These are phyloP conservation scores for Crucihimalaya himalaica DNA, from an alignment of 345 rosid genomes.

Conservation along the genomic window DNA sequence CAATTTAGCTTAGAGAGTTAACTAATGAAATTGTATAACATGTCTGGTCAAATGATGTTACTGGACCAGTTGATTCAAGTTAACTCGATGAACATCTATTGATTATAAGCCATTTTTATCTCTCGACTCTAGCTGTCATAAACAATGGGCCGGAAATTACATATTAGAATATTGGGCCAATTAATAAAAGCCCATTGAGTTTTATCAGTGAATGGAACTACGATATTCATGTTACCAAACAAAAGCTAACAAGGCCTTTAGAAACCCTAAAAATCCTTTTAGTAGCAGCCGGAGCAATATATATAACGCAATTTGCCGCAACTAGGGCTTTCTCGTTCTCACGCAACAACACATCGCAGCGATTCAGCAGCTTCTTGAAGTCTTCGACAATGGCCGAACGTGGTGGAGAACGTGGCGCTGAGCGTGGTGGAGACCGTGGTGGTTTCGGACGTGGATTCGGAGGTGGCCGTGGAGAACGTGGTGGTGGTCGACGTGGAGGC, in stretches of 20 bases:
- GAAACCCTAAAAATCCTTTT: constrained; percentile 33
- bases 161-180: not conserved
- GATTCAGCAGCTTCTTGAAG: not conserved
- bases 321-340: not conserved
- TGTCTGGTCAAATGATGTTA: too few relatives aligned
- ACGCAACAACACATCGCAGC: not conserved
- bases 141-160: not conserved
- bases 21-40: too few relatives aligned
- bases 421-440: constrained; percentile 60
- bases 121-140: too few relatives aligned
- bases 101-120: too few relatives aligned
- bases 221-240: not conserved
- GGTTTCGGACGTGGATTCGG: constrained; percentile 72
- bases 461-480: constrained; percentile 46
- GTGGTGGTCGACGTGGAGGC: constrained; percentile 41
- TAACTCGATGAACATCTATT: too few relatives aligned
- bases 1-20: too few relatives aligned
- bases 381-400: constrained; percentile 38
- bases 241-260: not conserved
- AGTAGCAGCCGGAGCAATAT: constrained; percentile 12
- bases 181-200: not conserved
- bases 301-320: not conserved
- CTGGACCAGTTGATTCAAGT: too few relatives aligned
- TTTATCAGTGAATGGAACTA: not conserved
- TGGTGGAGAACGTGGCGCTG: constrained; percentile 35